These are phyloP conservation scores for Aspergillus sp. DNA, from an alignment of 2,329 filamentous ascomycete species.

Conservation along the genomic window DNA sequence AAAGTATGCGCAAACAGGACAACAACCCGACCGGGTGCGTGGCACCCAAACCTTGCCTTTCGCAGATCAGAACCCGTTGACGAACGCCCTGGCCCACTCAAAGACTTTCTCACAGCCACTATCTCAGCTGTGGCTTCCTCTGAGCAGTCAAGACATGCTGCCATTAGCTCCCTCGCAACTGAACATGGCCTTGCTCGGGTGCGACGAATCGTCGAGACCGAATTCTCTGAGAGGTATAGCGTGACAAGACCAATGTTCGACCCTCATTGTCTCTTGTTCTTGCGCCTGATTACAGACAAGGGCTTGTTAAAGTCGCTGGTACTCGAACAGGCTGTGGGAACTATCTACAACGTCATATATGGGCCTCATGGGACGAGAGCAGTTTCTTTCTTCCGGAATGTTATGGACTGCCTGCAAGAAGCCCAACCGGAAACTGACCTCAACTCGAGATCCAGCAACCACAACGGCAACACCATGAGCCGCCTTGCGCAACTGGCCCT, in stretches of 20 bases:
- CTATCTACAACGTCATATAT: slow-evolving; percentile 21
- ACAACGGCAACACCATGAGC: background rate
- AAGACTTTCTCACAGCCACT: too few relatives aligned
- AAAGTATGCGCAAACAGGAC: too few relatives aligned
- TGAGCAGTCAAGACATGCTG: background rate
- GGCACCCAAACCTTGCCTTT: too few relatives aligned
- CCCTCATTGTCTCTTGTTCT: slow-evolving; percentile 20
- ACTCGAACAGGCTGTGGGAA: slow-evolving; percentile 19
- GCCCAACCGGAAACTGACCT: too few relatives aligned
- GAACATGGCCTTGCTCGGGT: slow-evolving; percentile 17
- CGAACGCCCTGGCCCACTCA: too few relatives aligned
- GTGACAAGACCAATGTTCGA: slow-evolving; percentile 19
- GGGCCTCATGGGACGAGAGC: slow-evolving; percentile 13
- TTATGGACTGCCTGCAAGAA: background rate
- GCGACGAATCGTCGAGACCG: slow-evolving; percentile 15
- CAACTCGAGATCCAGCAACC: background rate
- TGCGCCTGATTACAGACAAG: slow-evolving; percentile 11
- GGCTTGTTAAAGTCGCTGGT: slow-evolving; percentile 9
- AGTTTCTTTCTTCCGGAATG: slow-evolving; percentile 7
- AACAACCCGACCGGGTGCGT: too few relatives aligned
- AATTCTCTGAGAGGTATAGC: slow-evolving; percentile 15
- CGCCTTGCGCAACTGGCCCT: slow-evolving; percentile 1
- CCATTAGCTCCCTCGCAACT: slow-evolving; percentile 7
- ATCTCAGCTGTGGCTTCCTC: too few relatives aligned
- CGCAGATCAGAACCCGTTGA: too few relatives aligned